Percentiles rank a stretch among this genome's conserved stretches.
Conservation (phyloP, 768 basidiomycete species). For the Lepiota brunneoincarnata region DNA sequence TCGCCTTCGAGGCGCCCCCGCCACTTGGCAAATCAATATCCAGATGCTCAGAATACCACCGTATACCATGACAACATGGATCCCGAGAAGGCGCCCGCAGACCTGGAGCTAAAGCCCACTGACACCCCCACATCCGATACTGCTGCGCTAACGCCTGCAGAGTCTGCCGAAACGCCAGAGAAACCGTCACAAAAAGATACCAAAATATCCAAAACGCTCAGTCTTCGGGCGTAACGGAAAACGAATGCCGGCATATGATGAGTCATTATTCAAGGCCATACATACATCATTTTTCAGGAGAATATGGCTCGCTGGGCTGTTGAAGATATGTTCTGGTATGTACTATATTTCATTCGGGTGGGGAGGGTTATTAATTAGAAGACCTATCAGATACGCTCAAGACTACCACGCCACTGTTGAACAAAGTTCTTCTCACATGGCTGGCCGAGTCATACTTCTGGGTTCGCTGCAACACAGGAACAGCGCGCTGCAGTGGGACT, state of each 20-base stretch:
- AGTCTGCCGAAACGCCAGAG: background rate
- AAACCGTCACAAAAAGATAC: background rate
- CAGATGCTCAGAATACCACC: background rate
- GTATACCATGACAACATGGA: constrained; percentile 3
- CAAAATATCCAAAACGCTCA: background rate
- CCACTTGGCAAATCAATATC: constrained; percentile 2
- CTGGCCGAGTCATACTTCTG: constrained; percentile 47
- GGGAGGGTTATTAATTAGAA: background rate
- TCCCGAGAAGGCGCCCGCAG: constrained; percentile 8
- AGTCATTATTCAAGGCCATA: constrained; percentile 48
- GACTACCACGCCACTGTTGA: constrained; percentile 55
- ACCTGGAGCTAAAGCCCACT: background rate
- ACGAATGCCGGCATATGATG: constrained; percentile 34
- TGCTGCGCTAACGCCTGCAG: constrained; percentile 9
- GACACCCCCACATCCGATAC: background rate
- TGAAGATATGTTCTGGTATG: constrained; percentile 43
- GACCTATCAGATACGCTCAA: constrained; percentile 37
- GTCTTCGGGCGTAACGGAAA: background rate
- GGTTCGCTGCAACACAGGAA: constrained; percentile 30
- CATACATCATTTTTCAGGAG: constrained; percentile 42
- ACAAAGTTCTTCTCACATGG: constrained; percentile 59
- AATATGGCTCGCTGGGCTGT: constrained; percentile 46
- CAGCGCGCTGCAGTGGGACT: constrained; percentile 31
- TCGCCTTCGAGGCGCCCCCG: constrained; percentile 37
- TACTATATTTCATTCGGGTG: background rate